Base-by-base conservation (phyloP, 352 stramenopile genomes). In the Pythium volutum region DNA sequence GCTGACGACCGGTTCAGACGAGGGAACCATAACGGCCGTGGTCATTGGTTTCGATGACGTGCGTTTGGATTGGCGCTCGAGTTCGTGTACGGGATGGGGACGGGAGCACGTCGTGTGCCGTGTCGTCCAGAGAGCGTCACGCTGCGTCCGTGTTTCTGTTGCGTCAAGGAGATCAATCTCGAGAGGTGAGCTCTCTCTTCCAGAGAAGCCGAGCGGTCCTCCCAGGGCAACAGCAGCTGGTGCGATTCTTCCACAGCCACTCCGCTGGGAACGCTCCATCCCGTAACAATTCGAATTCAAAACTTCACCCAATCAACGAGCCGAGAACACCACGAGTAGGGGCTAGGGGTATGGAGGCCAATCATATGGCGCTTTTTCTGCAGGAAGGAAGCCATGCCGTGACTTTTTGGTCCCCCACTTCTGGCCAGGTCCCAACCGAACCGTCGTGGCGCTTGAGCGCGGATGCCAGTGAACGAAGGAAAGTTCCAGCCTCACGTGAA, bases 11-110 rank as follows among this genome's bases (percentile, higher is more conserved):
- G 72, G 61, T 5, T 58, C 54, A 11, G 74, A 65, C 11, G 76
- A 46, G 15, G 74, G 67, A 43, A 79, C 73, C 25, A 87, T 59
- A 29, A 86, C 70, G 23, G 84, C 70, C 11, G 75, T 83, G 11
- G 77, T 87, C 79, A 89, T 58, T n/a, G 36, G 9, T 22, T 8
- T 14, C n/a, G 14, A 43, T 9, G 18, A 43, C 2, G 45, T n/a
- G n/a, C n/a, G n/a, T n/a, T n/a, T n/a, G n/a, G n/a, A n/a, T n/a
- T n/a, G n/a, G n/a, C n/a, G n/a, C n/a, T n/a, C n/a, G n/a, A n/a
- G n/a, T n/a, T n/a, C n/a, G n/a, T n/a, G n/a, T n/a, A n/a, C n/a
- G n/a, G n/a, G n/a, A 11, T 25, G 5, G 42, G 31, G 1, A 8
- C 3, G 22, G 4, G 20, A 29, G 7, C 16, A 8, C 15, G 23